phyloP scores from a whole-genome alignment of 345 rosid genomes.

The Eutrema heterophyllum region DNA sequence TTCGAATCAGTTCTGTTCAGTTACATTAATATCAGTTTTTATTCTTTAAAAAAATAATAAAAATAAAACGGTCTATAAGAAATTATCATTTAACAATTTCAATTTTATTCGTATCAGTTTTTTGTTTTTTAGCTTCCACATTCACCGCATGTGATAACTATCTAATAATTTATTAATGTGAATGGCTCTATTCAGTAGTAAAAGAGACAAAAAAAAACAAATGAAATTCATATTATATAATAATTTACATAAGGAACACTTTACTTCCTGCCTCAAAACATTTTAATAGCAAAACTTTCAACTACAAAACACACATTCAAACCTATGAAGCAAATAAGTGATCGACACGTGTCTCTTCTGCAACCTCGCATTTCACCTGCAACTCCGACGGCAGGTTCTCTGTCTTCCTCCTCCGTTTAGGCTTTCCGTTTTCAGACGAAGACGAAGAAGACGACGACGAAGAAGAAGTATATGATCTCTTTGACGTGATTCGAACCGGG shows the following conservation, averaged over 20 bases:
- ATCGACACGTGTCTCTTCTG: slow-evolving; percentile 27
- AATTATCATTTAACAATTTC: no score
- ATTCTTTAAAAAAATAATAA: no score
- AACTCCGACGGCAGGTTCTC: slow-evolving; percentile 1
- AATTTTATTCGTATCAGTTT: no score
- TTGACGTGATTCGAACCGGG: slow-evolving; percentile 80
- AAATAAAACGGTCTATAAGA: no score
- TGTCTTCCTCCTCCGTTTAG: slow-evolving; percentile 60
- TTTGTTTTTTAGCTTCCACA: no score
- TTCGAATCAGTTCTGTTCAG: no score
- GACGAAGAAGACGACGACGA: slow-evolving; percentile 33
- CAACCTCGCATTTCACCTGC: slow-evolving; percentile 32
- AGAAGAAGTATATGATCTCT: slow-evolving; percentile 35
- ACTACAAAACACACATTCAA: background rate
- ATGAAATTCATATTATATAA: background rate
- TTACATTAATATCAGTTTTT: no score
- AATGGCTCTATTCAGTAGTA: background rate
- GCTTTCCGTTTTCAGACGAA: slow-evolving; percentile 39
- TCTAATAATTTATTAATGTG: background rate
- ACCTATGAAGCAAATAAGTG: slow-evolving; percentile 27
- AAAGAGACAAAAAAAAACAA: background rate
- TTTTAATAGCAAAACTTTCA: background rate
- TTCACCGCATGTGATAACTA: background rate
- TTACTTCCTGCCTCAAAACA: background rate
- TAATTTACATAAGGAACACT: background rate